phyloP scores from a whole-genome alignment of 1,284 basidiomycete species.

The Vanrija sp. region DNA sequence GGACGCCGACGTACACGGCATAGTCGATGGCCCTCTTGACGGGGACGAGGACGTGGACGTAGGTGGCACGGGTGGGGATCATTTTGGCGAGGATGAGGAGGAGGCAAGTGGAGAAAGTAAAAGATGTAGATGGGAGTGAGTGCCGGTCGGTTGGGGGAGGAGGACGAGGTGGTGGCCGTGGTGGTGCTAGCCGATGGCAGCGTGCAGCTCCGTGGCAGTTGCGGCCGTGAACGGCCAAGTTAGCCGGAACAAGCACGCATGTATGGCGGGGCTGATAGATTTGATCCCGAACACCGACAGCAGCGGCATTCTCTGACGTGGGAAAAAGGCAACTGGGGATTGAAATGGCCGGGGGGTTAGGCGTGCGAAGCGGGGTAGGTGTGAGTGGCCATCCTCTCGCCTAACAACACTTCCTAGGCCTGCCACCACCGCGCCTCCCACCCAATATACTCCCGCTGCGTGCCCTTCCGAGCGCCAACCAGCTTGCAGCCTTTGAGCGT shows the following conservation, averaged over 20 bases:
- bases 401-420: background rate
- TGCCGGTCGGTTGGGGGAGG: background rate
- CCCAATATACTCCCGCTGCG: background rate
- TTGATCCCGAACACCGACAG: too few species aligned
- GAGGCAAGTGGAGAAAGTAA: background rate
- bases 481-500: too few species aligned
- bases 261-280: too few species aligned
- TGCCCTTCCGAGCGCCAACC: background rate
- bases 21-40: constrained; percentile 70
- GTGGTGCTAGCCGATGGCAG: background rate
- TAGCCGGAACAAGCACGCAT: too few species aligned
- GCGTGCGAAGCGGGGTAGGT: background rate
- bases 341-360: too few species aligned
- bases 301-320: background rate
- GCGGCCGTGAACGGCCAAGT: background rate
- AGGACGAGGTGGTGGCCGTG: background rate
- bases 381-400: background rate
- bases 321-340: background rate
- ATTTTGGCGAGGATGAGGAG: constrained; percentile 48
- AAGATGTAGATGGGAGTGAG: constrained; percentile 1
- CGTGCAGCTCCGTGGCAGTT: background rate
- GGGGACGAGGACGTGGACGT: constrained; percentile 85
- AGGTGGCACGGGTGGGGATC: constrained; percentile 66
- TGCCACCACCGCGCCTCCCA: background rate
- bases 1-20: constrained; percentile 27